Percentiles rank a stretch among this genome's conserved stretches.
Conservation (phyloP, 2,329 filamentous ascomycete species). For the Epichloe amarillans region DNA sequence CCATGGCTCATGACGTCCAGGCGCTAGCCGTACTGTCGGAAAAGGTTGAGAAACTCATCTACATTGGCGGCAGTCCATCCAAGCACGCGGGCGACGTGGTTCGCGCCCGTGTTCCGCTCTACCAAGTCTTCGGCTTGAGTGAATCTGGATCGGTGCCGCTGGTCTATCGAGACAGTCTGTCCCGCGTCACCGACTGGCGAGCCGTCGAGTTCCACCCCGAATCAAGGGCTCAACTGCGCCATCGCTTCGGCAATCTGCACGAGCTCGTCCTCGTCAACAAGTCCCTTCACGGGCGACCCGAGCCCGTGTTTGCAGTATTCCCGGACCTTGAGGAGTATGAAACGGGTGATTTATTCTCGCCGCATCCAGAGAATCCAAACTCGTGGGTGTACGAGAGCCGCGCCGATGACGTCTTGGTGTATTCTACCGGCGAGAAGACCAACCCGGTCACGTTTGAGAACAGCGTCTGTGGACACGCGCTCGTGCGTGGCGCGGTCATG, state of each 20-base stretch:
- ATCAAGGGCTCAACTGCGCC: not conserved
- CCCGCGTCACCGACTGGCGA: not conserved
- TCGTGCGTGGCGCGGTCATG: constrained; percentile 3
- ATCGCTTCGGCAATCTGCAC: not conserved
- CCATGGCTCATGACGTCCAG: not conserved
- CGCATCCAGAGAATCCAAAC: not conserved
- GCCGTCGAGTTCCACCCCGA: constrained; percentile 2
- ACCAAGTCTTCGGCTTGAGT: constrained; percentile 1
- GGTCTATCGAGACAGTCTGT: constrained; percentile 1
- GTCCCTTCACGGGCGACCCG: not conserved
- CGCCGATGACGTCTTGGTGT: constrained; percentile 5
- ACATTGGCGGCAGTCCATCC: not conserved
- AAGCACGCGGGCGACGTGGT: not conserved
- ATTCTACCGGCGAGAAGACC: constrained; percentile 5
- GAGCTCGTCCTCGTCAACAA: constrained; percentile 2
- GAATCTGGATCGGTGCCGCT: constrained; percentile 2
- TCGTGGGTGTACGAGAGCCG: constrained; percentile 2
- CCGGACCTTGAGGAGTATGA: constrained; percentile 1
- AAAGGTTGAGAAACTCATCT: not conserved
- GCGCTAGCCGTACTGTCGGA: not conserved
- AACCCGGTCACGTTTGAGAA: constrained; percentile 4
- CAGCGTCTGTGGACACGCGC: not conserved
- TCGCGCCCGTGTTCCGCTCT: not conserved
- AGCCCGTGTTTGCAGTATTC: not conserved
- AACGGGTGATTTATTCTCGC: constrained; percentile 3